Conservation (phyloP, 108 stramenopile species). For the Skeletonema marinoi region DNA sequence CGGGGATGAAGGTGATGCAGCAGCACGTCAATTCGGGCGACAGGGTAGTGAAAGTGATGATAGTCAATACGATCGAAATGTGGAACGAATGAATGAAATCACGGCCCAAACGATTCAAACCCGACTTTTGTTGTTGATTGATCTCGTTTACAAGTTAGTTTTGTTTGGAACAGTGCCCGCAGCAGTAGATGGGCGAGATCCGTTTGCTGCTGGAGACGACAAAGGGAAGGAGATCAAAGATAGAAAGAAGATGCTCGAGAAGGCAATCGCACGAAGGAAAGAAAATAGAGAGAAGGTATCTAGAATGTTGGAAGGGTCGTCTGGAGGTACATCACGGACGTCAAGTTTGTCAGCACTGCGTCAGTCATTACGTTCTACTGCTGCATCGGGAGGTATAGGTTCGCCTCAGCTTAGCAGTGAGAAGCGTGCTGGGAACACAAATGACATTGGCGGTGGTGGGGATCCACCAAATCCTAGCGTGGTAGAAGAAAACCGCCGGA, state of each 20-base stretch:
- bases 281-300: background rate
- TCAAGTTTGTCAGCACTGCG: constrained; percentile 13
- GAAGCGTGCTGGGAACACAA: background rate
- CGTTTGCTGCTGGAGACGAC: background rate
- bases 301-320: background rate
- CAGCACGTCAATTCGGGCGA: background rate
- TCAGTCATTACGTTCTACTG: constrained; percentile 25
- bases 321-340: constrained; percentile 16
- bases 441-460: background rate
- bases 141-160: constrained; percentile 42
- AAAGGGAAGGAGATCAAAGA: background rate
- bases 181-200: constrained; percentile 21
- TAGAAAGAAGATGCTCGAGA: background rate
- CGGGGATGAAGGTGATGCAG: constrained; percentile 6
- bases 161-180: constrained; percentile 43
- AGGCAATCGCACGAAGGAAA: background rate
- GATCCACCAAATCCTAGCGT: background rate
- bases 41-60: background rate
- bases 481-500: constrained; percentile 25
- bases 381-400: constrained; percentile 7
- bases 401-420: constrained; percentile 3
- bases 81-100: constrained; percentile 1
- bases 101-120: constrained; percentile 26
- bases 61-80: background rate
- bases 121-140: constrained; percentile 35